These are phyloP conservation scores for Quercus lobata DNA, from an alignment of 331 rosid genomes.

Conservation along the genomic window DNA sequence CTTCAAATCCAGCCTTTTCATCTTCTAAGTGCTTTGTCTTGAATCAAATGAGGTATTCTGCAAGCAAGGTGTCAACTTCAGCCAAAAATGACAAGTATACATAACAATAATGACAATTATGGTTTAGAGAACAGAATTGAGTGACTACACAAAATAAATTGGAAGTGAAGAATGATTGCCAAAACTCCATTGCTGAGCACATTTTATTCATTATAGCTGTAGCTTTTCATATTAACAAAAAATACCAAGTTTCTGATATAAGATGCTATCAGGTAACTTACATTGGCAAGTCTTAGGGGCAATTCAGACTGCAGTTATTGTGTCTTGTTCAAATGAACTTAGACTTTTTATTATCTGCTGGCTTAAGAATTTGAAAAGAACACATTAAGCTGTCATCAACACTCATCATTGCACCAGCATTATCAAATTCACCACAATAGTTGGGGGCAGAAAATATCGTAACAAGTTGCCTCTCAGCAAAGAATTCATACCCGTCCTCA, in stretches of 20 bases:
- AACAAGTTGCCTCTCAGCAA: slow-evolving; percentile 44
- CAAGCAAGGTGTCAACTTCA: not conserved
- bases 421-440: slow-evolving; percentile 45
- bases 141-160: no score
- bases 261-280: not conserved
- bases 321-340: slow-evolving; percentile 7
- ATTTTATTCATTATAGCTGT: not conserved
- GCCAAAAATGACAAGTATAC: not conserved
- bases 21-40: not conserved
- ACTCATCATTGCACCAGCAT: slow-evolving; percentile 44
- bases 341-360: slow-evolving; percentile 30
- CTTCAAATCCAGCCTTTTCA: slow-evolving; percentile 8
- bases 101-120: not conserved
- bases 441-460: slow-evolving; percentile 45
- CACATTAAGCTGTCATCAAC: slow-evolving; percentile 44
- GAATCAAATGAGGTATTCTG: not conserved
- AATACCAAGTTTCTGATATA: not conserved
- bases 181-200: not conserved
- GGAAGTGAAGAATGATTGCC: not conserved
- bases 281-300: slow-evolving; percentile 8
- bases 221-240: not conserved
- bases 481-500: slow-evolving; percentile 49
- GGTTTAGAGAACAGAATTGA: not conserved
- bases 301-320: slow-evolving; percentile 4
- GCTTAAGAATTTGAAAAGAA: slow-evolving; percentile 42